Conservation (phyloP, 1,284 basidiomycete species). For the Xerocomus minutiporus region DNA sequence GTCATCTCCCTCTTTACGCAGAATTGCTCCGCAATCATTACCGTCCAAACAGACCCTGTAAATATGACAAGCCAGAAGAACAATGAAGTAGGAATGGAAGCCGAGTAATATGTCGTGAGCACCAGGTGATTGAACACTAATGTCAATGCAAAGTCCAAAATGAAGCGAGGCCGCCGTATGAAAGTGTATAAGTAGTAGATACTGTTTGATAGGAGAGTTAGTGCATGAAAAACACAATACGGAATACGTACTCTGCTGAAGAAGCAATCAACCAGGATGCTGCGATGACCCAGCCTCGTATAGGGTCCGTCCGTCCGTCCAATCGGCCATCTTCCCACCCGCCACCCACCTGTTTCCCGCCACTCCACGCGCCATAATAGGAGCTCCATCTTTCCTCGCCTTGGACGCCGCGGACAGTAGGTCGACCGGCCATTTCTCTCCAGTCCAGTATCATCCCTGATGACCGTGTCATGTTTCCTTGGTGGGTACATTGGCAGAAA, state of each 20-base stretch:
- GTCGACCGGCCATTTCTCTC: constrained; percentile 85
- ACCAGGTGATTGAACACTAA: constrained; percentile 88
- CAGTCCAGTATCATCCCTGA: constrained; percentile 93
- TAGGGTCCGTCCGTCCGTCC: constrained; percentile 64
- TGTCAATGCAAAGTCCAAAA: constrained; percentile 92
- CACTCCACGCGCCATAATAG: constrained; percentile 70
- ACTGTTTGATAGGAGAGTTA: constrained; percentile 42
- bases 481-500: not conserved
- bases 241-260: constrained; percentile 66
- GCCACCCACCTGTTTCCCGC: constrained; percentile 63
- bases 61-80: constrained; percentile 86
- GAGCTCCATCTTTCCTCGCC: constrained; percentile 62
- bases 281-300: constrained; percentile 84
- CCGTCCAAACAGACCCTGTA: constrained; percentile 66
- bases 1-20: constrained; percentile 92
- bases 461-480: constrained; percentile 4
- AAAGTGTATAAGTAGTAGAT: constrained; percentile 85
- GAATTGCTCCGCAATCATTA: constrained; percentile 84
- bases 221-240: constrained; percentile 11
- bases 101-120: constrained; percentile 88
- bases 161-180: constrained; percentile 85
- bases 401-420: constrained; percentile 61
- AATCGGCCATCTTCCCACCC: constrained; percentile 48
- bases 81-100: constrained; percentile 79
- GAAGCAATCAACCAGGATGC: constrained; percentile 78